Base-by-base conservation (phyloP, 2,329 filamentous ascomycete genomes). In the Trematosphaeria pertusa region DNA sequence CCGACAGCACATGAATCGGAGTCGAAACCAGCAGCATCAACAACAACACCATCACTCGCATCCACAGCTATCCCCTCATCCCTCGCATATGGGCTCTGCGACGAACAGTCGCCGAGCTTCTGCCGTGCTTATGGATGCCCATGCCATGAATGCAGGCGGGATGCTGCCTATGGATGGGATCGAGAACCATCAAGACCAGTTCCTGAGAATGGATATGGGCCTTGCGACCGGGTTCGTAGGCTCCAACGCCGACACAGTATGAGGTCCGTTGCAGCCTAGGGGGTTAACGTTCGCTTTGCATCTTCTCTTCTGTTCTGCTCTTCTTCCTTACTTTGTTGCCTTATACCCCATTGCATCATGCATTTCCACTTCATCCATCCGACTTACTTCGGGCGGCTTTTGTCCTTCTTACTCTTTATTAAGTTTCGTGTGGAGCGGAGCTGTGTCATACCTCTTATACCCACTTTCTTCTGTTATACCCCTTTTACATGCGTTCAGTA, bases 1-100 rank as follows among this genome's bases (percentile, higher is more conserved):
- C 2, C 64, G 65, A 26, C 67, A 72, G 40, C 67, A 70, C 48
- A 69, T 72, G 66, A 68, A 69, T 46, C 67, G 67, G 40, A 69
- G 64, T 35, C 60, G 64, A 22, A 67, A 65, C 51, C 62, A 66
- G 37, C 57, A 67, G 43, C 59, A 63, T 20, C 57, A 58, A 1
- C 65, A 67, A 40, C 61, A 58, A 40, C 64, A 67, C 30, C 67
- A 65, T 28, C 24, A 28, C 7, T n/a, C n/a, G 37, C 56, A 57
- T 32, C 54, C 54, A 36, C 56, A 61, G 32, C 32, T 59, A 28
- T 52, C 48, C 4, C 58, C 54, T 7, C 58, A 61, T 33, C 58
- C 55, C 5, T 50, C 52, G 18, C 65, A 65, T 35, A 67, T 71
- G 53, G 59, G 55, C 31, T 69, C 67, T 17, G 64, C 65, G 7